Base-by-base conservation (phyloP, 306 rosid species). In the Hippophae tibetana region DNA sequence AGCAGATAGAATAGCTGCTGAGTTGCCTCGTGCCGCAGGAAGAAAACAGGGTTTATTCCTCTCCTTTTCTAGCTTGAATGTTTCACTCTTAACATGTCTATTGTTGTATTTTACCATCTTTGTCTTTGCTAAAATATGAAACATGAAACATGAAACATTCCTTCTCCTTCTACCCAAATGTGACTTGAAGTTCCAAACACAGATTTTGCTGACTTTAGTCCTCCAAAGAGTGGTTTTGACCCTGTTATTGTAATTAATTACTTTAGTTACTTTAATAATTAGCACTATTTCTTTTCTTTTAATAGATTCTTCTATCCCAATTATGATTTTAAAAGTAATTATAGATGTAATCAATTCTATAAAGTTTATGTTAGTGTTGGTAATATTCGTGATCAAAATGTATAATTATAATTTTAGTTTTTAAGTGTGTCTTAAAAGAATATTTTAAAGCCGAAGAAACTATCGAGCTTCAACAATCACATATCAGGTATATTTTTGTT, bases 151-250 rank as follows among this genome's bases (percentile, higher is more conserved):
- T 86, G 95, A 47, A 89, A 76, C 92, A 89, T 86, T 63, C 89
- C 92, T 72, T 86, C 97, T 46, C 97, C 92, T 66, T 86, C 95
- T 64, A 83, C 76, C 89, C 97, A 89, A 11, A 42, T 47, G 47
- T 68, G 55, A 54, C 70, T 76, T 53, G 87, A 60, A 47, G 50
- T 63, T 40, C 92, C 89, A 43, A 86, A 80, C 0, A 86, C 46
- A 0, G 97, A 89, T 9, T 64, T 67, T 6, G 81, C 63, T 31
- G 79, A 78, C 64, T 86, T 79, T 7, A 67, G 8, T 45, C 86
- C 84, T 68, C 86, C 90, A 74, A 81, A 89, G 1, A 81, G 72
- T 51, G 92, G 86, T 60, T 83, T 85, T 12, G 84, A 13, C 43
- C 97, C 87, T 85, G 74, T 77, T 64, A 23, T 51, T 18, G 56